A percentile compares a stretch with the other conserved stretches of the same genome.
These are phyloP conservation scores for Talaromyces nanjingensis DNA, from an alignment of 495 filamentous ascomycete species.

Conservation along the genomic window DNA sequence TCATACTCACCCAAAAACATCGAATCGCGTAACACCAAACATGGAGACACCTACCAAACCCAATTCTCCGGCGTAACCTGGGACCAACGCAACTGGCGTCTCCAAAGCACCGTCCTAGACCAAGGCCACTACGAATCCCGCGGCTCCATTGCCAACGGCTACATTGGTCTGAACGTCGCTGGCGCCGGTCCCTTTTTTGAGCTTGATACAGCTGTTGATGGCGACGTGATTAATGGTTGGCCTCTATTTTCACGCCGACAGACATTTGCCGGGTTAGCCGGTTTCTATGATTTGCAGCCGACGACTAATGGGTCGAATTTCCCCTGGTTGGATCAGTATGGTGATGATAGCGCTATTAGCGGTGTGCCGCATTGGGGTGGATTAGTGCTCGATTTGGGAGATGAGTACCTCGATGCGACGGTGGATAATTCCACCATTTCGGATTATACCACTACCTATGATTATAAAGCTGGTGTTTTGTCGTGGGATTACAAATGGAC, in stretches of 20 bases:
- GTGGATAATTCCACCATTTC: conserved; percentile 53
- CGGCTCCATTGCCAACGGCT: conserved; percentile 57
- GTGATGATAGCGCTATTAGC: conserved; percentile 64
- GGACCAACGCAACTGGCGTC: conserved; percentile 57
- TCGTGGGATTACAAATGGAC: conserved; percentile 64
- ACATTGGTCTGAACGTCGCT: conserved; percentile 54
- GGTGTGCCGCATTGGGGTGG: conserved; percentile 68
- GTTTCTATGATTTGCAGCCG: conserved; percentile 63
- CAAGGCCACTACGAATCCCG: conserved; percentile 59
- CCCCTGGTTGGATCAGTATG: conserved; percentile 64
- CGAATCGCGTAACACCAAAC: background rate
- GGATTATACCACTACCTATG: conserved; percentile 54
- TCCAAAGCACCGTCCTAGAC: conserved; percentile 47
- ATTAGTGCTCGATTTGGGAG: conserved; percentile 51
- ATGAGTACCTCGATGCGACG: conserved; percentile 51
- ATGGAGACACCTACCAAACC: conserved; percentile 31
- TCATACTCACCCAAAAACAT: background rate
- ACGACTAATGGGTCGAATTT: conserved; percentile 62
- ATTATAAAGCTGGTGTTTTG: conserved; percentile 55
- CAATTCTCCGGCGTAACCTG: conserved; percentile 48
- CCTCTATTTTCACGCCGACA: conserved; percentile 61
- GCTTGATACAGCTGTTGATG: conserved; percentile 42
- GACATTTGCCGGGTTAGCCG: conserved; percentile 66
- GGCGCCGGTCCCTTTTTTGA: conserved; percentile 66
- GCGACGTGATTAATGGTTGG: conserved; percentile 63